Evolutionary conservation across 1,284 basidiomycete genomes (phyloP).

Genomic region (Tremellales sp.): DNA sequence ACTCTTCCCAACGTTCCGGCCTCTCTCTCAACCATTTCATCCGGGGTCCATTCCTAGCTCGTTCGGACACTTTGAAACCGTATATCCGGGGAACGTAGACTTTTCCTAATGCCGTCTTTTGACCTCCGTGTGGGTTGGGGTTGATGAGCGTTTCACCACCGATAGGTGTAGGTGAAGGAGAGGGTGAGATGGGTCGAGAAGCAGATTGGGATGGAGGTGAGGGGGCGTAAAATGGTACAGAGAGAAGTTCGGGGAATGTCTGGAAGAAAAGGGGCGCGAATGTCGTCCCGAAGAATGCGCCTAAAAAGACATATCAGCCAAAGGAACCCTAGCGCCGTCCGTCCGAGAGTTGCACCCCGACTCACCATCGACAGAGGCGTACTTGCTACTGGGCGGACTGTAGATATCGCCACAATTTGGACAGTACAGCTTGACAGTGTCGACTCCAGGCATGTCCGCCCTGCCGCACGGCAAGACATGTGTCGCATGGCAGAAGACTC

Average conservation of each 20-base stretch:
- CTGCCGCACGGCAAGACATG: slow-evolving; percentile 94
- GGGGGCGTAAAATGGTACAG: slow-evolving; percentile 76
- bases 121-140: slow-evolving; percentile 71
- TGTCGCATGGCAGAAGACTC: slow-evolving; percentile 86
- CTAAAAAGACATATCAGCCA: slow-evolving; percentile 48
- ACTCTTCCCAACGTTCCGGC: slow-evolving; percentile 70
- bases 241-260: slow-evolving; percentile 85
- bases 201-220: slow-evolving; percentile 11
- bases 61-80: slow-evolving; percentile 59
- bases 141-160: slow-evolving; percentile 52
- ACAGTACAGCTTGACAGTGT: slow-evolving; percentile 98
- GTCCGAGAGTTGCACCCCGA: slow-evolving; percentile 7
- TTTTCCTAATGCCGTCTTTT: slow-evolving; percentile 71
- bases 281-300: slow-evolving; percentile 98
- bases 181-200: slow-evolving; percentile 9
- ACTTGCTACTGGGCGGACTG: slow-evolving; percentile 88
- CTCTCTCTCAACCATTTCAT: slow-evolving; percentile 94
- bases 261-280: slow-evolving; percentile 98
- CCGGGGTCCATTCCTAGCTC: slow-evolving; percentile 78
- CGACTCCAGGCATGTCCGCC: slow-evolving; percentile 93
- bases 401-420: slow-evolving; percentile 99
- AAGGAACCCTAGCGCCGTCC: background rate
- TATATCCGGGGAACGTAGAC: slow-evolving; percentile 93
- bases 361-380: slow-evolving; percentile 91
- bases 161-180: slow-evolving; percentile 11